Evolutionary conservation across 139 green algal genomes (phyloP).

Genomic region (Bryopsis sp.): DNA sequence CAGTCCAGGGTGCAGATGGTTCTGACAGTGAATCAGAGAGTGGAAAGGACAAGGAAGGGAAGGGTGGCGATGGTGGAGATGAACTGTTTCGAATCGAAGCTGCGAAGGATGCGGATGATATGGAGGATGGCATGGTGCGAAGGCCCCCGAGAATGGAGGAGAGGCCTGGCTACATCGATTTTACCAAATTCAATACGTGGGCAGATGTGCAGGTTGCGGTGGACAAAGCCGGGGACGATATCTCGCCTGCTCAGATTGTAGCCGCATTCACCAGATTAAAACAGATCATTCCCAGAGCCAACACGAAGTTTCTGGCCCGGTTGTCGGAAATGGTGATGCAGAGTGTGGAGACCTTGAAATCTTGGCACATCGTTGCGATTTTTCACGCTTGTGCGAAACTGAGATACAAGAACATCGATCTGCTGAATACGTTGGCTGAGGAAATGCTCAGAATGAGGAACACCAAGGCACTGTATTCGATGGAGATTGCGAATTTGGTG

Average conservation of each 20-base stretch:
- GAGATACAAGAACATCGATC: constrained; percentile 7
- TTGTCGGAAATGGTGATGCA: neutral
- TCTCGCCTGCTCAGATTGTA: neutral
- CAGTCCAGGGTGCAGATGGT: too few species aligned
- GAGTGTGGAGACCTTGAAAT: neutral
- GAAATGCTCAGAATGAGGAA: neutral
- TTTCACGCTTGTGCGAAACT: constrained; percentile 11
- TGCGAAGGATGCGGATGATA: too few species aligned
- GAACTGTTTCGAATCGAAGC: too few species aligned
- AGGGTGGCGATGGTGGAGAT: too few species aligned
- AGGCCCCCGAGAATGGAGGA: too few species aligned
- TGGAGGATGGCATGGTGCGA: too few species aligned
- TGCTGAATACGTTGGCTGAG: neutral
- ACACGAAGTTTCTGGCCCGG: neutral
- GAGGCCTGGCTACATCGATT: too few species aligned
- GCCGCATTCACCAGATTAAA: constrained; percentile 9
- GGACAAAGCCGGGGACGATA: neutral
- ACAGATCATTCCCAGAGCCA: neutral
- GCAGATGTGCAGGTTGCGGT: neutral
- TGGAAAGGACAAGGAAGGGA: too few species aligned
- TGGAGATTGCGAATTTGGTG: neutral
- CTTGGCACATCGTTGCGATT: neutral
- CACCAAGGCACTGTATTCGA: neutral
- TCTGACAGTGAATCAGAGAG: too few species aligned
- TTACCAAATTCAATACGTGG: neutral